Evolutionary conservation across 768 basidiomycete species (phyloP), one percentile per base, ranked within the genome.

Genomic region (Kwoniella botswanensis): DNA sequence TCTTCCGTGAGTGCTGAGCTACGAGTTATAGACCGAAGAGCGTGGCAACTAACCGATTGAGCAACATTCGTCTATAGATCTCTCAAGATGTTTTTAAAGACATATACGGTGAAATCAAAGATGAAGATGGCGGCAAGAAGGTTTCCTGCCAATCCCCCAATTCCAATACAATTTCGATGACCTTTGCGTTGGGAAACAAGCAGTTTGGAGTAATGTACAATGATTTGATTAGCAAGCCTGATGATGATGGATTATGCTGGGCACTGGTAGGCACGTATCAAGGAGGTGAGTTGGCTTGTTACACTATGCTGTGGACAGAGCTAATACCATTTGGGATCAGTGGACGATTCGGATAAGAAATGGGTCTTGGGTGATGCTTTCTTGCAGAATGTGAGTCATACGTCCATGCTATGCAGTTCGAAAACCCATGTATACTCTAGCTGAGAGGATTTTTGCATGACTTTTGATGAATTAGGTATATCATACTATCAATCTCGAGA

Each of bases 311-410:
- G 17, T 10, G 46, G 12, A 13, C 46, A 50, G 46, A 50, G 12
- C 35, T 35, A 9, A 35, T 35, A 35, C 35, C 35, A 35, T 35
- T 35, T 35, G 12, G 10, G 62, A 24, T 15, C 42, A 44, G 42
- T 44, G 11, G 42, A 62, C 17, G 43, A 53, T 17, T 46, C 53
- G 15, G 63, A 52, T 35, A 50, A 64, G 52, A 64, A 24, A 43
- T 64, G 63, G 63, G 41, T 64, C 24, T 35, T 64, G 6, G 63
- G 63, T 9, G 50, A 52, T 21, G 50, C 63, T 4, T 54, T 64
- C 29, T 54, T 64, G n/a, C 63, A 64, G 29, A 53, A 41, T 22
- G 63, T 52, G 52, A 64, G 63, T 64, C 26, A 12, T 9, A 17
- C 24, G 11, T 29, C 2, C 10, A 26, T 10, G 21, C 43, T 17